Conservation (phyloP, 176 grass and related monocot species). For the Areca catechu region DNA sequence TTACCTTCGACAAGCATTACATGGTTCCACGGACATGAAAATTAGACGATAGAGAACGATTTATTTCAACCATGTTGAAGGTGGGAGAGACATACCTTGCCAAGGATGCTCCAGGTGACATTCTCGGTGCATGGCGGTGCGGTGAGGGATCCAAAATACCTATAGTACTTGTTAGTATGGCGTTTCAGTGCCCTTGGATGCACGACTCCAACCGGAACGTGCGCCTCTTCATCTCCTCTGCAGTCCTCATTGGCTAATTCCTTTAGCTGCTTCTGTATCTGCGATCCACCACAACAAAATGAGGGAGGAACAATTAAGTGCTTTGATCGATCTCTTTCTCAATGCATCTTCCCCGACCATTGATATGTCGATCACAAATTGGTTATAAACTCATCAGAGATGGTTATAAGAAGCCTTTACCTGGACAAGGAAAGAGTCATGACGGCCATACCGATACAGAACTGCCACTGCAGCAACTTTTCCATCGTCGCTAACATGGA, state of each 20-base stretch:
- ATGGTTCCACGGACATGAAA: too few relatives aligned
- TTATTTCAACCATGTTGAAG: not conserved
- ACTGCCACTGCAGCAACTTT: slow-evolving; percentile 29
- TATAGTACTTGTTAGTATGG: slow-evolving; percentile 50
- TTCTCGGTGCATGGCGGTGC: slow-evolving; percentile 77
- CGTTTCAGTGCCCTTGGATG: slow-evolving; percentile 32
- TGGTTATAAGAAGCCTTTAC: slow-evolving; percentile 12
- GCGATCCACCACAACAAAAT: not conserved
- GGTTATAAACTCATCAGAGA: not conserved
- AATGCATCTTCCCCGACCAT: too few relatives aligned
- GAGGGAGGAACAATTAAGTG: too few relatives aligned
- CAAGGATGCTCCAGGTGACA: slow-evolving; percentile 55
- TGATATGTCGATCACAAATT: too few relatives aligned
- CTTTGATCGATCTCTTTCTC: too few relatives aligned
- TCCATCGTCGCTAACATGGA: slow-evolving; percentile 36
- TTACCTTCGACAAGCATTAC: slow-evolving; percentile 9
- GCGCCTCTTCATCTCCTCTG: slow-evolving; percentile 21
- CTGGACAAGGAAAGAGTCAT: slow-evolving; percentile 61
- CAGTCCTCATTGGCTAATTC: slow-evolving; percentile 18
- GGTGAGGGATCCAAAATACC: slow-evolving; percentile 67
- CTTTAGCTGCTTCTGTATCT: slow-evolving; percentile 27
- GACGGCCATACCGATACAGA: slow-evolving; percentile 38
- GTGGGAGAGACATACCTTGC: slow-evolving; percentile 29
- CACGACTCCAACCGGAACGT: slow-evolving; percentile 3
- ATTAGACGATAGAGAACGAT: too few relatives aligned